Evolutionary conservation across 2,329 filamentous ascomycete genomes (phyloP), one percentile per base, ranked within the genome.

Genomic region (Leptographium lundbergii): DNA sequence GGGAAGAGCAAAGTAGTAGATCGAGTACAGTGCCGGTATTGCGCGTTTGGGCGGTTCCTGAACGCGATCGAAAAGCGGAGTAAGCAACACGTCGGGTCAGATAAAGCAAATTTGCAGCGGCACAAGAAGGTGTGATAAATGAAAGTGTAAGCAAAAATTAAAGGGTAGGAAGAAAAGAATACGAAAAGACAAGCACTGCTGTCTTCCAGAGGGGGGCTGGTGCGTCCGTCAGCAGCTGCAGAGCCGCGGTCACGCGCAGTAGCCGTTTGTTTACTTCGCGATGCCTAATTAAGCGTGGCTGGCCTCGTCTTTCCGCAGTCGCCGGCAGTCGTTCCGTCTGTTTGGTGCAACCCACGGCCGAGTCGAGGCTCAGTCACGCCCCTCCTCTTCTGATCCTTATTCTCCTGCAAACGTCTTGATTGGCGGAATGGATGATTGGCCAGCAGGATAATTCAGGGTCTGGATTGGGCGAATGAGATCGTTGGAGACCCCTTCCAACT

Each of bases 381-480:
- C 36, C 14, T 22, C 22, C 27, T 42, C 27, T 22, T 25, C 19
- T 29, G 36, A n/a, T 13, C 55, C 57, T 57, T 56, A 47, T 22
- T 54, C 9, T 27, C 25, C 7, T 36, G 57, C 29, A 57, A 42
- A 53, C 55, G 60, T 39, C 60, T 61, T 69, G 66, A 69, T 68
- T 70, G 68, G 66, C 64, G 59, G 60, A 62, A 62, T 61, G 6
- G 42, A 36, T 57, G 56, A 57, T 57, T 57, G 48, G 56, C 56
- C 48, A 57, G 42, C 42, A 57, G 42, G 17, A 27, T 29, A n/a
- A 29, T 24, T 19, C 36, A 53, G 3, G 17, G 22, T 42, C 47
- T 54, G 59, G 63, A 64, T 63, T 63, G 64, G 65, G 60, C 60
- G 64, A 63, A 62, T 66, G 64, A 66, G 67, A 65, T 32, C 36